phyloP scores from a whole-genome alignment of 805 yeast genomes.

The Zygoascus flipseniorum region DNA sequence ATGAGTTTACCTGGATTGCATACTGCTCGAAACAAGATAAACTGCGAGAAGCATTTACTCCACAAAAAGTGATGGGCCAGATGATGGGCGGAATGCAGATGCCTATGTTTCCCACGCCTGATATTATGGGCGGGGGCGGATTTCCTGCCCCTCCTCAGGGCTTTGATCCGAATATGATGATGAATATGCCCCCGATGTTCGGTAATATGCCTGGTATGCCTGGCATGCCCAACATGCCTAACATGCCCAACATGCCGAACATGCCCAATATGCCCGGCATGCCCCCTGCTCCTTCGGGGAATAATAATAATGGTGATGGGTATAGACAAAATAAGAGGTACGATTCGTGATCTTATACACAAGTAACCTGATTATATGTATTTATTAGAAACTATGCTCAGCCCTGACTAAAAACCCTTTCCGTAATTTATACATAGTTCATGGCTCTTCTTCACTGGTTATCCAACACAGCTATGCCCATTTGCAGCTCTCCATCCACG shows the following conservation, averaged over 20 bases:
- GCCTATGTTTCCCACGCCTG: conserved; percentile 14
- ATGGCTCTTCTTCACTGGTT: conserved; percentile 14
- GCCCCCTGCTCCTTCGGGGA: neutral
- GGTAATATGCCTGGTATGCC: conserved; percentile 9
- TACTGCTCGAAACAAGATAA: conserved; percentile 85
- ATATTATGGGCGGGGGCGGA: conserved; percentile 27
- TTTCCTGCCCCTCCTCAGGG: conserved; percentile 3
- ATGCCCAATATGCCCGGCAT: conserved; percentile 5
- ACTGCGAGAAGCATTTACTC: conserved; percentile 69
- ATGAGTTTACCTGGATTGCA: conserved; percentile 92
- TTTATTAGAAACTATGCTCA: neutral
- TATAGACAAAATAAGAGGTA: neutral
- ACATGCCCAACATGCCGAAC: conserved; percentile 5
- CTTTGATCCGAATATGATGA: conserved; percentile 31
- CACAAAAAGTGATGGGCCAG: conserved; percentile 57
- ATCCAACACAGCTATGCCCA: conserved; percentile 15
- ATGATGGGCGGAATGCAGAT: conserved; percentile 9
- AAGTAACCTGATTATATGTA: neutral
- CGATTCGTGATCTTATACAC: neutral
- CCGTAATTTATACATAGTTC: conserved; percentile 20
- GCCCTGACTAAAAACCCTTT: conserved; percentile 16
- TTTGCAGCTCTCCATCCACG: conserved; percentile 13
- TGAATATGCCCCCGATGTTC: conserved; percentile 11
- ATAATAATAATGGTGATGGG: neutral
- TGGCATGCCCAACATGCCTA: conserved; percentile 9